A percentile compares a stretch with the other conserved stretches of the same genome.
Conservation (phyloP, 495 filamentous ascomycete species). For the Aspergillus mulundensis region DNA sequence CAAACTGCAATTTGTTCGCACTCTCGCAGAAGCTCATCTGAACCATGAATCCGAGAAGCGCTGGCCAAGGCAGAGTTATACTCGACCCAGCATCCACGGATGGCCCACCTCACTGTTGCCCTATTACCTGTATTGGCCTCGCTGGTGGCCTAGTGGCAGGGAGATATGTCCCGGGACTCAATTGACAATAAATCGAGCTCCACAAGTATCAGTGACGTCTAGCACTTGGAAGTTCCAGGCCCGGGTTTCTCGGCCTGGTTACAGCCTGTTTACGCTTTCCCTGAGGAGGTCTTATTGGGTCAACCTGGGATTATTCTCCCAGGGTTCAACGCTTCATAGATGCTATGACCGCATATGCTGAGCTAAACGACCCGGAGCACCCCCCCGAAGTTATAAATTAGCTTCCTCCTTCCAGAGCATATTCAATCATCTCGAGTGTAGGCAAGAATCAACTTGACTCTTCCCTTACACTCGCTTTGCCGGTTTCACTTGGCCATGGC, state of each 20-base stretch:
- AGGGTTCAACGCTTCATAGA: constrained; percentile 12
- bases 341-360: constrained; percentile 9
- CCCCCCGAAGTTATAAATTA: constrained; percentile 25
- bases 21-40: constrained; percentile 5
- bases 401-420: constrained; percentile 64
- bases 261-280: constrained; percentile 11
- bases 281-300: constrained; percentile 2
- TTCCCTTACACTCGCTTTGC: not conserved
- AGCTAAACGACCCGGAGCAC: constrained; percentile 8
- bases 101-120: constrained; percentile 18
- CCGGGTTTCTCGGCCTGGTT: constrained; percentile 13
- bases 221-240: constrained; percentile 14
- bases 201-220: constrained; percentile 22
- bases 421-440: constrained; percentile 39
- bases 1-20: constrained; percentile 2
- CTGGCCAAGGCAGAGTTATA: constrained; percentile 12
- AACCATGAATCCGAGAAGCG: constrained; percentile 15
- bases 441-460: constrained; percentile 25
- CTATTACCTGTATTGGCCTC: constrained; percentile 15
- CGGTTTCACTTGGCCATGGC: constrained; percentile 6
- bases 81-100: constrained; percentile 5
- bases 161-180: not conserved
- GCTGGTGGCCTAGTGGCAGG: not conserved
- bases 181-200: constrained; percentile 6
- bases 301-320: constrained; percentile 7